These are phyloP conservation scores for Salix udensis DNA, from an alignment of 345 rosid genomes.

Conservation along the genomic window DNA sequence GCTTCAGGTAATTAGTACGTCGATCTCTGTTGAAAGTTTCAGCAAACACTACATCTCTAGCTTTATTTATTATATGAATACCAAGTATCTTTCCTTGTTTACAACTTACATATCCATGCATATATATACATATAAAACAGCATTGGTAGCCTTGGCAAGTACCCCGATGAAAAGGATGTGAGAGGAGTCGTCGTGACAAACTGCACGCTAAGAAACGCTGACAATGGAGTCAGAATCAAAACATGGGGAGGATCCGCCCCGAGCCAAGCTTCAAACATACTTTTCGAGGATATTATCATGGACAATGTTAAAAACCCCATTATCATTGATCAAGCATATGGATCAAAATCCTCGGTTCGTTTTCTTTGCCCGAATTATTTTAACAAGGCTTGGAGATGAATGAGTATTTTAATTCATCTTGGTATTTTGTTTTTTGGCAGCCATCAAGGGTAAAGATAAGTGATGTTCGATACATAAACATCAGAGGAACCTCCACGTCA, in stretches of 20 bases:
- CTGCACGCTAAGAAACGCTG: slow-evolving; percentile 46
- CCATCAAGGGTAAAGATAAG: slow-evolving; percentile 49
- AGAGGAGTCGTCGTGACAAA: slow-evolving; percentile 41
- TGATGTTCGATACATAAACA: slow-evolving; percentile 37
- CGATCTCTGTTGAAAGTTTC: neutral
- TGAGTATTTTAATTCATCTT: neutral
- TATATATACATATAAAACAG: slow-evolving; percentile 21
- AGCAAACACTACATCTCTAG: too few relatives aligned
- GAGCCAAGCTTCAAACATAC: slow-evolving; percentile 38
- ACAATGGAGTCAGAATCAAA: slow-evolving; percentile 74
- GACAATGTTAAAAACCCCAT: slow-evolving; percentile 58
- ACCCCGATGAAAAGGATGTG: slow-evolving; percentile 50
- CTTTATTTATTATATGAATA: neutral
- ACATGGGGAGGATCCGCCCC: slow-evolving; percentile 51
- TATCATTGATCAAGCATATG: slow-evolving; percentile 61
- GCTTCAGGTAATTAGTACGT: slow-evolving; percentile 42
- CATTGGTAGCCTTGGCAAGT: slow-evolving; percentile 76
- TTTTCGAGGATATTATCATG: slow-evolving; percentile 47
- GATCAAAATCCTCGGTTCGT: slow-evolving; percentile 18
- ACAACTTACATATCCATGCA: too few relatives aligned
- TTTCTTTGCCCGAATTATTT: neutral
- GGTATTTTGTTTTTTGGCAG: slow-evolving; percentile 23
- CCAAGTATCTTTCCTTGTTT: neutral
- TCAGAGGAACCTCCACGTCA: slow-evolving; percentile 43
- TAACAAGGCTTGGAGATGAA: neutral